Conservation (phyloP, 257 asterid genomes). For the Knoxia roxburghii region DNA sequence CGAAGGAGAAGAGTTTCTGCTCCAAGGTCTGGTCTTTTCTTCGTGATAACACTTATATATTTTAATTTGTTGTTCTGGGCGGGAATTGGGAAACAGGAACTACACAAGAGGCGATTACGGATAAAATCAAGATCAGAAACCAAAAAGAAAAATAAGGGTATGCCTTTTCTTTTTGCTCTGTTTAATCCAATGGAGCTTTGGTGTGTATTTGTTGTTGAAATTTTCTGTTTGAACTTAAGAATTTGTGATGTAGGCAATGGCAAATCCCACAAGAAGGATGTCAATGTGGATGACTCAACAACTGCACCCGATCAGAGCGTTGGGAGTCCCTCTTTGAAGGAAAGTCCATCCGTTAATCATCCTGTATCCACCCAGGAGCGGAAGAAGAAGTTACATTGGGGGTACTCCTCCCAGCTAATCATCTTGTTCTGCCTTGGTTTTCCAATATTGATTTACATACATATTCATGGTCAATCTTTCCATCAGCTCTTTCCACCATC, state of each 20-base stretch:
- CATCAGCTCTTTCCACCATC: background rate
- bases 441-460: too few species aligned
- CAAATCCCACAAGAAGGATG: slow-evolving; percentile 33
- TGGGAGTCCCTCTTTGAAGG: slow-evolving; percentile 21
- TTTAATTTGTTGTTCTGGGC: too few species aligned
- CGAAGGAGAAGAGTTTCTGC: background rate
- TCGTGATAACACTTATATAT: too few species aligned
- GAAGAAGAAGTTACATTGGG: slow-evolving; percentile 77
- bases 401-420: slow-evolving; percentile 52
- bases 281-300: slow-evolving; percentile 15
- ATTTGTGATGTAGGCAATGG: slow-evolving; percentile 23
- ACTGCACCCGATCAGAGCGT: slow-evolving; percentile 13
- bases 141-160: slow-evolving; percentile 55
- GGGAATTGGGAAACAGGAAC: slow-evolving; percentile 48
- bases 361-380: slow-evolving; percentile 30
- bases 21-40: background rate
- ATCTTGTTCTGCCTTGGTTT: too few species aligned
- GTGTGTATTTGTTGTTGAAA: background rate
- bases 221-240: slow-evolving; percentile 15
- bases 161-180: background rate
- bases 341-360: slow-evolving; percentile 22
- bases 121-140: slow-evolving; percentile 60
- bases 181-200: background rate
- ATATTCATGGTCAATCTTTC: too few species aligned
- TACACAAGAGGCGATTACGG: slow-evolving; percentile 72